Conservation (phyloP, 2,329 filamentous ascomycete species). For the Aspergillus terreus region DNA sequence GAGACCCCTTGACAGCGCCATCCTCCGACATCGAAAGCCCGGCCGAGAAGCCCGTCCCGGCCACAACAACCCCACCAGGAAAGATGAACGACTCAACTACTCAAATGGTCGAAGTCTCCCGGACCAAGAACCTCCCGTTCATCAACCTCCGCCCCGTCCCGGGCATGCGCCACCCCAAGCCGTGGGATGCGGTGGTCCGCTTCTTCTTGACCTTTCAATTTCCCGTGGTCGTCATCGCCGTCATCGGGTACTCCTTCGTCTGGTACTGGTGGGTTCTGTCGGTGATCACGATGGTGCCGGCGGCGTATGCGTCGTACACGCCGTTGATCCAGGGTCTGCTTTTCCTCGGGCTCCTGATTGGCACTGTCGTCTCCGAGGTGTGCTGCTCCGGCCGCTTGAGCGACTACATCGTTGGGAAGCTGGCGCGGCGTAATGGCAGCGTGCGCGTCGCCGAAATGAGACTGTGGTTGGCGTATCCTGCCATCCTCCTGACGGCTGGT, state of each 20-base stretch:
- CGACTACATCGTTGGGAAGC: conserved; percentile 47
- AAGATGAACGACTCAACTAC: too few relatives aligned
- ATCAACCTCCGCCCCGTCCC: conserved; percentile 47
- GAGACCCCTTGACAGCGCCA: not conserved
- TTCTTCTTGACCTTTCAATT: conserved; percentile 49
- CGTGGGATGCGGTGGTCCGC: conserved; percentile 44
- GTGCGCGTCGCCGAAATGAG: conserved; percentile 52
- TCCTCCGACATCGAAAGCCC: conserved; percentile 25
- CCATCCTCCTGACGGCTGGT: conserved; percentile 44
- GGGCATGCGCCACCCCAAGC: conserved; percentile 50
- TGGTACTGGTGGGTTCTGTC: conserved; percentile 59
- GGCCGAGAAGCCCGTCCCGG: not conserved
- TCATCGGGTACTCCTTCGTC: conserved; percentile 50
- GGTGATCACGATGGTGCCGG: conserved; percentile 52
- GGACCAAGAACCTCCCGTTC: conserved; percentile 45
- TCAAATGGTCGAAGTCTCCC: conserved; percentile 14
- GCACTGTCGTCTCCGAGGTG: conserved; percentile 50
- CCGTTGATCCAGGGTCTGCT: conserved; percentile 52
- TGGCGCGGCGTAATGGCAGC: conserved; percentile 44
- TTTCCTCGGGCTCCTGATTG: conserved; percentile 53
- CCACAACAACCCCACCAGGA: not conserved
- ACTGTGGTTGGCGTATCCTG: conserved; percentile 55
- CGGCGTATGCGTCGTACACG: conserved; percentile 48
- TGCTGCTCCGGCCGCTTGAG: conserved; percentile 52
- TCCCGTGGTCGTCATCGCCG: conserved; percentile 43